Percentiles rank a stretch among this genome's conserved stretches.
Evolutionary conservation across 495 filamentous ascomycete species (phyloP).

Genomic region (Penicillium lividum): DNA sequence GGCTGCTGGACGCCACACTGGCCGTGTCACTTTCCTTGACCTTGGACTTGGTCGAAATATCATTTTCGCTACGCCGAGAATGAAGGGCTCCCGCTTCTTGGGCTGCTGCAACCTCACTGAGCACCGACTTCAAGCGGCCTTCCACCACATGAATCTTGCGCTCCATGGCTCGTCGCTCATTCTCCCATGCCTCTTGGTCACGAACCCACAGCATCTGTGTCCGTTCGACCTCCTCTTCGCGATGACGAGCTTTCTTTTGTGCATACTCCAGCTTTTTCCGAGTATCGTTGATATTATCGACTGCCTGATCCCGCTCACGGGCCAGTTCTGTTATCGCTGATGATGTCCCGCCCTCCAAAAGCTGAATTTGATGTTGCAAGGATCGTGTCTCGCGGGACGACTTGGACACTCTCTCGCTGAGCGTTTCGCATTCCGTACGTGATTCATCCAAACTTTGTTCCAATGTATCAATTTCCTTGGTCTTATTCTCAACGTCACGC

Average conservation of each 20-base stretch:
- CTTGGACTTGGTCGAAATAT: conserved; percentile 37
- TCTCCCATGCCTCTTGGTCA: conserved; percentile 81
- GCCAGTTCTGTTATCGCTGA: conserved; percentile 80
- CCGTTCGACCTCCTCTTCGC: conserved; percentile 81
- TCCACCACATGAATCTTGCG: conserved; percentile 84
- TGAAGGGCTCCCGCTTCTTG: conserved; percentile 54
- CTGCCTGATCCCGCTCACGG: conserved; percentile 82
- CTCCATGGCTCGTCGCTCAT: conserved; percentile 77
- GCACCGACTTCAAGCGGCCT: conserved; percentile 74
- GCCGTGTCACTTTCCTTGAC: conserved; percentile 66
- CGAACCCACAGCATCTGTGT: conserved; percentile 74
- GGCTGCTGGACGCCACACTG: conserved; percentile 76
- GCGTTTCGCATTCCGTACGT: conserved; percentile 69
- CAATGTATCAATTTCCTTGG: conserved; percentile 77
- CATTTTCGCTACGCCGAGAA: conserved; percentile 25
- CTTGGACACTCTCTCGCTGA: conserved; percentile 59
- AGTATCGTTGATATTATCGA: conserved; percentile 70
- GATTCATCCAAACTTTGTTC: conserved; percentile 73
- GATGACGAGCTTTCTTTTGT: conserved; percentile 73
- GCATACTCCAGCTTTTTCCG: conserved; percentile 75
- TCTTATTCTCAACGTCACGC: conserved; percentile 85
- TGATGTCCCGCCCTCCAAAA: conserved; percentile 83
- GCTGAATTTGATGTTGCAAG: conserved; percentile 78
- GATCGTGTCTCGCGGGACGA: conserved; percentile 74
- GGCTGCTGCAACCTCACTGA: conserved; percentile 79